Evolutionary conservation across 257 asterid species (phyloP).

Genomic region (Cordia subcordata): DNA sequence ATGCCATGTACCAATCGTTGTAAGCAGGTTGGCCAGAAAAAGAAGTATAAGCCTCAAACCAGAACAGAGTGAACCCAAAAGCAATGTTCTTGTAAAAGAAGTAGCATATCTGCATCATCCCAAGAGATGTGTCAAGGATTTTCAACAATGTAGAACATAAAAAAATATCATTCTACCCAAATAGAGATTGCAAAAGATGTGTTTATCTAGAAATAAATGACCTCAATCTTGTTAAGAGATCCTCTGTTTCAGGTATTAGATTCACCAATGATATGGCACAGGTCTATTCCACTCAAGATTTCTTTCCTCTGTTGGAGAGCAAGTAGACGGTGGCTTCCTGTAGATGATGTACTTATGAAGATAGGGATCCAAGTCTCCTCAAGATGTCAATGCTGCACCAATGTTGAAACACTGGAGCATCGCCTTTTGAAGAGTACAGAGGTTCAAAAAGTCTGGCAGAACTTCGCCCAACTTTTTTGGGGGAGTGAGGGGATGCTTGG

Average conservation of each 20-base stretch:
- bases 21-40: slow-evolving; percentile 96
- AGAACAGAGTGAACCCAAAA: slow-evolving; percentile 91
- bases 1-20: slow-evolving; percentile 90
- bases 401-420: too few species aligned
- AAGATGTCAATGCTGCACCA: too few species aligned
- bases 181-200: not conserved
- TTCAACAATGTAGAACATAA: not conserved
- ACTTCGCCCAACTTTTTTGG: too few species aligned
- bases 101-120: slow-evolving; percentile 73
- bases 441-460: too few species aligned
- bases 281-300: too few species aligned
- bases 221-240: slow-evolving; percentile 1
- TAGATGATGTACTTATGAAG: too few species aligned
- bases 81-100: slow-evolving; percentile 94
- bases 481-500: too few species aligned
- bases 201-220: not conserved
- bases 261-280: too few species aligned
- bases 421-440: too few species aligned
- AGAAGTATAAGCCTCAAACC: slow-evolving; percentile 90
- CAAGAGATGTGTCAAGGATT: not conserved
- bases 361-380: too few species aligned
- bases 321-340: too few species aligned
- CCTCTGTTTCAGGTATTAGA: not conserved
- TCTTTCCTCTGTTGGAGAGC: too few species aligned
- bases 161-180: not conserved